Evolutionary conservation across 768 basidiomycete species (phyloP).

Genomic region (Hemileccinum rubropunctum): DNA sequence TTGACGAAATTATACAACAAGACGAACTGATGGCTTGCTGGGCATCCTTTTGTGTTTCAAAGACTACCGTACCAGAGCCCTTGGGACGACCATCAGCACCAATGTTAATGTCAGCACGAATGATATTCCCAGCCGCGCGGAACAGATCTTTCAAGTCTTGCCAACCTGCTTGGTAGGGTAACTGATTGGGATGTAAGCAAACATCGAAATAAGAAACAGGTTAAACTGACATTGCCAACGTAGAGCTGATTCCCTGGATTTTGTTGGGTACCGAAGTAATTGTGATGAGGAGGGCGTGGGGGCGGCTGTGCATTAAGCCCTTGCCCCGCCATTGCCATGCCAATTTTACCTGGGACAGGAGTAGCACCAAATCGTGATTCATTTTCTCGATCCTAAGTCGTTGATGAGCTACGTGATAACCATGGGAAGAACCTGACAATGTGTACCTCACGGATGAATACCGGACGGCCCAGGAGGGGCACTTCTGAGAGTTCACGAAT

Average conservation of each 20-base stretch:
- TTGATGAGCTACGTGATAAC: background rate
- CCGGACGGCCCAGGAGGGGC: slow-evolving; percentile 86
- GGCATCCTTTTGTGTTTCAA: slow-evolving; percentile 88
- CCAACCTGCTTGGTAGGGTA: slow-evolving; percentile 98
- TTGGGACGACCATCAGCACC: slow-evolving; percentile 91
- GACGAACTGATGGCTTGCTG: slow-evolving; percentile 84
- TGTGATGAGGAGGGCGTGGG: slow-evolving; percentile 79
- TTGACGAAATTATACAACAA: background rate
- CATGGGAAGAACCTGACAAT: slow-evolving; percentile 3
- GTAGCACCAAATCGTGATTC: slow-evolving; percentile 95
- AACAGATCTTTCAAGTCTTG: slow-evolving; percentile 98
- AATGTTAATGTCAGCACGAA: slow-evolving; percentile 94
- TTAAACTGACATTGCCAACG: slow-evolving; percentile 74
- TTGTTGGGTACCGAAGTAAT: slow-evolving; percentile 55
- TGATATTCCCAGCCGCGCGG: slow-evolving; percentile 91
- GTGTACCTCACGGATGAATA: slow-evolving; percentile 92
- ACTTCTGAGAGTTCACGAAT: slow-evolving; percentile 90
- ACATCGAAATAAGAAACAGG: background rate
- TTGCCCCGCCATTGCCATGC: slow-evolving; percentile 94
- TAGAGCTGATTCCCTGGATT: slow-evolving; percentile 90
- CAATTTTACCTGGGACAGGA: slow-evolving; percentile 94
- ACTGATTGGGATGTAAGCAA: slow-evolving; percentile 40
- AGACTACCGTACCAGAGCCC: slow-evolving; percentile 97
- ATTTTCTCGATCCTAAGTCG: slow-evolving; percentile 85
- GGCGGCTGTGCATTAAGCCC: slow-evolving; percentile 77